These are phyloP conservation scores for Glonium stellatum DNA, from an alignment of 495 filamentous ascomycete genomes.

Conservation along the genomic window DNA sequence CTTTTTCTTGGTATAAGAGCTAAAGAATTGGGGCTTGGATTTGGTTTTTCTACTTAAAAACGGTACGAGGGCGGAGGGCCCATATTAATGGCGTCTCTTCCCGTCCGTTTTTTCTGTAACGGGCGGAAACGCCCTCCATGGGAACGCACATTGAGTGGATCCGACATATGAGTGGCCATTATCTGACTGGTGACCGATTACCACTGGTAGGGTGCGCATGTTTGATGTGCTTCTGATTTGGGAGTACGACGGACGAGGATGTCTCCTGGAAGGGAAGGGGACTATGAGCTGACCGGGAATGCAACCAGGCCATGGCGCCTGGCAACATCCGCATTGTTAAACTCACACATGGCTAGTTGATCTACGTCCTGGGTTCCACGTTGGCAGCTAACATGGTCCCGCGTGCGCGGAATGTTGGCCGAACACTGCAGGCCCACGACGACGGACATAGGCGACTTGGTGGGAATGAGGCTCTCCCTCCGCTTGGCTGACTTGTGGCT, in stretches of 20 bases:
- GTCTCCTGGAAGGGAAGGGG: neutral
- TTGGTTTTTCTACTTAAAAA: constrained; percentile 8
- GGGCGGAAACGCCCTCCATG: constrained; percentile 5
- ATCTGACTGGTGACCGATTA: constrained; percentile 10
- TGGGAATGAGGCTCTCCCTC: neutral
- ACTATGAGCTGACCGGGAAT: neutral
- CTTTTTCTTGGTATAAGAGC: neutral
- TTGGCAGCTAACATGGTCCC: neutral
- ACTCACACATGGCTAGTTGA: constrained; percentile 1
- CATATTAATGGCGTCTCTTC: constrained; percentile 10
- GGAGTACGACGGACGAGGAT: constrained; percentile 16
- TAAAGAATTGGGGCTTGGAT: neutral
- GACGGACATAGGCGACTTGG: neutral
- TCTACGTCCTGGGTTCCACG: constrained; percentile 1
- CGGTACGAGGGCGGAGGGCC: constrained; percentile 11
- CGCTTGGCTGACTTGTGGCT: neutral
- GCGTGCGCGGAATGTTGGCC: neutral
- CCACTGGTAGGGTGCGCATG: constrained; percentile 11
- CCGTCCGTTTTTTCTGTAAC: neutral
- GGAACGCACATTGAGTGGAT: constrained; percentile 8
- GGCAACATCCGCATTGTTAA: neutral
- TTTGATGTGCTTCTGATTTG: constrained; percentile 22
- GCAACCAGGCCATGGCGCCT: neutral
- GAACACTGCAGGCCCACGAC: neutral
- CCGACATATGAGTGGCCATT: neutral